These are phyloP conservation scores for Yamadazyma kanchanaburiensis DNA, from an alignment of 1,139 yeast species.

Conservation along the genomic window DNA sequence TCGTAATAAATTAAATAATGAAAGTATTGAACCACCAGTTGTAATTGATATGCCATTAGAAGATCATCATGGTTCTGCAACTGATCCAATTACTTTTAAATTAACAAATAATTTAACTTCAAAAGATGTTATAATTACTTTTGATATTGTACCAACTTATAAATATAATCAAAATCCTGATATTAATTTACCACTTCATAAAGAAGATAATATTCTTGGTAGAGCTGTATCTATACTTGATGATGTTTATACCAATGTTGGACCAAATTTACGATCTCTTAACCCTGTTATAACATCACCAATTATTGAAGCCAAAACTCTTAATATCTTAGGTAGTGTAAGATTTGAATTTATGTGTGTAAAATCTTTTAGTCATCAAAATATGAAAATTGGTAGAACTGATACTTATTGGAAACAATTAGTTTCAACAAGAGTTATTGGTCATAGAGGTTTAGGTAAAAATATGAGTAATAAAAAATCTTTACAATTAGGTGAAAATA, in stretches of 20 bases:
- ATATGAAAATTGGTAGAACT: constrained; percentile 64
- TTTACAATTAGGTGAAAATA: constrained; percentile 91
- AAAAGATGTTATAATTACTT: constrained; percentile 60
- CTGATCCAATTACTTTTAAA: constrained; percentile 81
- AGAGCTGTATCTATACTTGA: constrained; percentile 80
- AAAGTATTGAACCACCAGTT: constrained; percentile 58
- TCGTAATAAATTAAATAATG: constrained; percentile 38
- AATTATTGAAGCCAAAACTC: constrained; percentile 64
- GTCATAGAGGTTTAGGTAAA: constrained; percentile 95
- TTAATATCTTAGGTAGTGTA: constrained; percentile 75
- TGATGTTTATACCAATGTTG: constrained; percentile 65
- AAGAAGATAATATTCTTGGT: constrained; percentile 58
- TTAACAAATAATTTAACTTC: constrained; percentile 48
- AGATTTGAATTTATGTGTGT: constrained; percentile 74
- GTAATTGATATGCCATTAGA: constrained; percentile 81
- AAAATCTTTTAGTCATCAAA: constrained; percentile 70
- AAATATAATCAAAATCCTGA: constrained; percentile 27
- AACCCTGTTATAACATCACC: constrained; percentile 73
- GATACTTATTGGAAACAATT: constrained; percentile 92
- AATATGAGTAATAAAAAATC: constrained; percentile 62
- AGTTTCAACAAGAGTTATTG: constrained; percentile 88
- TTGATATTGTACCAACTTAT: constrained; percentile 93
- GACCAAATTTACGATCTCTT: constrained; percentile 65
- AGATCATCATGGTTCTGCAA: constrained; percentile 69
- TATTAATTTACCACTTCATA: constrained; percentile 9